phyloP scores from a whole-genome alignment of 306 rosid genomes.

The Alnus glutinosa region DNA sequence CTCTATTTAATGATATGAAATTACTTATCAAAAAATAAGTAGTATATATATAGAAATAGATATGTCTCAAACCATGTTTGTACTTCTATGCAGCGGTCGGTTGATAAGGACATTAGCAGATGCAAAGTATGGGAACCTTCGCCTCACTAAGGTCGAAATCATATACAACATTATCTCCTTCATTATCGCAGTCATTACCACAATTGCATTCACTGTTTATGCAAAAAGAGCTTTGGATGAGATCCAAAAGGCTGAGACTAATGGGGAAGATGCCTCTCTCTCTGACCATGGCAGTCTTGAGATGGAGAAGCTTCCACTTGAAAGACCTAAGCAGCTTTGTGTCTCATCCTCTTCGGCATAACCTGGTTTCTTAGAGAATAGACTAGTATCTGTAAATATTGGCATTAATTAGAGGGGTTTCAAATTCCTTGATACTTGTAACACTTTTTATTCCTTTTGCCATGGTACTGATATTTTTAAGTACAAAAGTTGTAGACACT shows the following conservation, averaged over 20 bases:
- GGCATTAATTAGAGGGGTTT: constrained; percentile 22
- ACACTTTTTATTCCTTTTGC: constrained; percentile 8
- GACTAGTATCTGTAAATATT: constrained; percentile 34
- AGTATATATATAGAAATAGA: background rate
- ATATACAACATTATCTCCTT: constrained; percentile 81
- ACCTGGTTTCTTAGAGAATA: constrained; percentile 12
- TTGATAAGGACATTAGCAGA: constrained; percentile 77
- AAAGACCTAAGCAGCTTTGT: constrained; percentile 40
- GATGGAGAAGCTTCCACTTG: constrained; percentile 66
- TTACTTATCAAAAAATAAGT: too few relatives aligned
- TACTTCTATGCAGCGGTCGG: constrained; percentile 64
- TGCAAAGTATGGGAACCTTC: constrained; percentile 78
- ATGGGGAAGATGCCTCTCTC: constrained; percentile 44
- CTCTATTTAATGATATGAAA: too few relatives aligned
- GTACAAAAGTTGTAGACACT: constrained; percentile 2
- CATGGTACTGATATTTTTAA: constrained; percentile 21
- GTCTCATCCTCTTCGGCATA: constrained; percentile 19
- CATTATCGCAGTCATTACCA: constrained; percentile 72
- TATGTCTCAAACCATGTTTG: background rate
- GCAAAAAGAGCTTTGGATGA: constrained; percentile 72
- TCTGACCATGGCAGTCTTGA: constrained; percentile 44
- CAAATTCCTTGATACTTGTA: background rate
- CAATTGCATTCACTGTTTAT: constrained; percentile 78
- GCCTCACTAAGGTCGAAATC: constrained; percentile 77
- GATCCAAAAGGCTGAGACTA: constrained; percentile 56